Conservation (phyloP, 441 rosid species). For the Pelargonium exstipulatum region DNA sequence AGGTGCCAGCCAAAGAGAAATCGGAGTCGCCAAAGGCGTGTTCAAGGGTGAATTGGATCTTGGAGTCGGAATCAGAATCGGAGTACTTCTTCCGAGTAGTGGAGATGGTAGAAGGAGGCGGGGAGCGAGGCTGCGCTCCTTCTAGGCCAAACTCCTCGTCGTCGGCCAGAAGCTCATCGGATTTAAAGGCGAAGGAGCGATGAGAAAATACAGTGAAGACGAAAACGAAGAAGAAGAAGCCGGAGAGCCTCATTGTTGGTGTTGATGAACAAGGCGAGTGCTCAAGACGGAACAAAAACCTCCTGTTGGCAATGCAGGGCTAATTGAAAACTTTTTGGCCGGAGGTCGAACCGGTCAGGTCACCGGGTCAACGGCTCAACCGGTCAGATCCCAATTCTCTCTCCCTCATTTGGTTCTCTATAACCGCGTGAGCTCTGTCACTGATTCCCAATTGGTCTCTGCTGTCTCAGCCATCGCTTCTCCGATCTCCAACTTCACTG, state of each 20-base stretch:
- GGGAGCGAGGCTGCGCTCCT: slow-evolving; percentile 32
- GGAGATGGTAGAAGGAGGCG: slow-evolving; percentile 24
- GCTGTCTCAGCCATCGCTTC: too few relatives aligned
- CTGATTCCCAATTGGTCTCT: too few relatives aligned
- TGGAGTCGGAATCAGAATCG: slow-evolving; percentile 78
- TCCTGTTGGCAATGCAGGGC: too few relatives aligned
- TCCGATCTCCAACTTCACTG: too few relatives aligned
- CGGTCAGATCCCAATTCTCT: too few relatives aligned
- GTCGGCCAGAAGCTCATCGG: slow-evolving; percentile 80
- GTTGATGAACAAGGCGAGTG: not conserved
- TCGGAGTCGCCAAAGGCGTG: slow-evolving; percentile 86
- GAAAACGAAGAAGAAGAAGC: slow-evolving; percentile 15
- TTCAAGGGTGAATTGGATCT: slow-evolving; percentile 82
- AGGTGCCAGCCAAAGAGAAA: slow-evolving; percentile 71
- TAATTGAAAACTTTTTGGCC: too few relatives aligned
- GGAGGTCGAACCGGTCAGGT: too few relatives aligned
- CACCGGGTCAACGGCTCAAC: too few relatives aligned
- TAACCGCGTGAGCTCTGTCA: too few relatives aligned
- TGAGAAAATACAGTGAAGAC: slow-evolving; percentile 22
- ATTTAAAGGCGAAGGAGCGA: slow-evolving; percentile 49
- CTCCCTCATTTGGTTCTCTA: too few relatives aligned
- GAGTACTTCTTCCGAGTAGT: slow-evolving; percentile 41
- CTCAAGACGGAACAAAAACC: not conserved
- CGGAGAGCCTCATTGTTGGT: not conserved
- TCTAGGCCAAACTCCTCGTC: slow-evolving; percentile 77